Base-by-base conservation (phyloP, 2,329 filamentous ascomycete species). In the Talaromyces sp. region DNA sequence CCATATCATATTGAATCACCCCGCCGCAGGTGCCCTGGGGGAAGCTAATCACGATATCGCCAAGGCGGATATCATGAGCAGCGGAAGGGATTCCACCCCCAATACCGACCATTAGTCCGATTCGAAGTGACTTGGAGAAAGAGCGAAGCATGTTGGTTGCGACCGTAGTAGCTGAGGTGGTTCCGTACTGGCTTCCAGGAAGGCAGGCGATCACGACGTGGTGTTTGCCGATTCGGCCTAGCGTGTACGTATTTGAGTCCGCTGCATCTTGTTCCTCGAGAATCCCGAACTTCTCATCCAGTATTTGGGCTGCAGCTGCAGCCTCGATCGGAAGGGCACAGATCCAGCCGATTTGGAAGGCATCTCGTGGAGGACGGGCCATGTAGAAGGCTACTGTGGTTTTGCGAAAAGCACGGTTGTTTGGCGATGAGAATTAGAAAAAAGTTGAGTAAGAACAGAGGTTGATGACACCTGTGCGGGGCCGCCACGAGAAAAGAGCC, bases 41-140 rank as follows among this genome's bases (percentile, higher is more conserved):
- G 30, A 49, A 50, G 32, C 63, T 64, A 16, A 70, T 55, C 20
- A 67, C 66, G 8, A 70, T 54, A 60, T 70, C 66, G 14, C 67
- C 66, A 8, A 70, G 62, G 8, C 65, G 58, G 9, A 70, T 68
- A 52, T 71, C 62, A 32, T 58, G 24, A n/a, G 40, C 20, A 22
- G 36, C 35, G 6, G 52, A 63, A 1, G 65, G 66, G 4, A 65
- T 56, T 10, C 61, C 65, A n/a, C 70, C 70, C 7, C 62, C 62
- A 17, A 64, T 43, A 37, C 63, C 58, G 16, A 67, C 58, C 46
- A 65, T 52, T 24, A 67, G 24, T 10, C 57, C 57, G 17, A 65
- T 44, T 7, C 56, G 49, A 11, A 65, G 54, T 4, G 52, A 58
- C 11, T 52, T 50, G 33, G 43, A 35, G 17, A 65, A 64, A 4